Percentiles rank a stretch among this genome's conserved stretches.
Evolutionary conservation across 1,139 yeast genomes (phyloP).

Genomic region (Pneumocystis carinii): DNA sequence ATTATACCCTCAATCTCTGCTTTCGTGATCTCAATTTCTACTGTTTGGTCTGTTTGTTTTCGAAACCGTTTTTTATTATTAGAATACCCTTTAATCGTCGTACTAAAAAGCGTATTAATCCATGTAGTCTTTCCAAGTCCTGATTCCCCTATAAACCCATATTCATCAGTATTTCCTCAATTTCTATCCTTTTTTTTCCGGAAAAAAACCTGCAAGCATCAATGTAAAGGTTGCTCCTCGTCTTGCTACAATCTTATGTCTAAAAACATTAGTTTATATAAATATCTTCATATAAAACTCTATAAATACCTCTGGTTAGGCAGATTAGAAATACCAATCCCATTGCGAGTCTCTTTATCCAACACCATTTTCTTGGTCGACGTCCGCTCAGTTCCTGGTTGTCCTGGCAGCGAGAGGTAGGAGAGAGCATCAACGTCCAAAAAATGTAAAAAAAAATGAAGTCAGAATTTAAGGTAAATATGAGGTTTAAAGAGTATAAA

Average conservation of each 20-base stretch:
- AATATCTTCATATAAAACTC: not conserved
- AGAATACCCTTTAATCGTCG: conserved; percentile 41
- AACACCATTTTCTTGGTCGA: not conserved
- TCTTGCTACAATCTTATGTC: conserved; percentile 77
- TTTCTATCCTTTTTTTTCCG: conserved; percentile 38
- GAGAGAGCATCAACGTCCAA: not conserved
- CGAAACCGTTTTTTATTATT: conserved; percentile 57
- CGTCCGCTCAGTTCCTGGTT: not conserved
- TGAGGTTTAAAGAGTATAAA: not conserved
- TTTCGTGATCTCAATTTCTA: conserved; percentile 76
- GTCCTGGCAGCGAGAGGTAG: not conserved
- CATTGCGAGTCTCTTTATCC: not conserved
- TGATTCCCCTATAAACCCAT: not conserved
- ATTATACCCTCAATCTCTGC: conserved; percentile 79
- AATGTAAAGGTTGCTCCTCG: conserved; percentile 80
- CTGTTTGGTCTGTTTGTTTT: conserved; percentile 68
- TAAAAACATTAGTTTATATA: conserved; percentile 15
- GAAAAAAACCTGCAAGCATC: conserved; percentile 94
- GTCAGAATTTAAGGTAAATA: not conserved
- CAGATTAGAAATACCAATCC: conserved; percentile 9
- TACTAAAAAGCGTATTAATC: conserved; percentile 64
- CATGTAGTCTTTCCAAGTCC: conserved; percentile 54
- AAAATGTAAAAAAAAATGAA: not conserved
- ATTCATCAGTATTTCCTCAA: not conserved
- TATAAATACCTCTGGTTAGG: conserved; percentile 4